Evolutionary conservation across 495 filamentous ascomycete genomes (phyloP).

Genomic region (Xylaria scruposa): DNA sequence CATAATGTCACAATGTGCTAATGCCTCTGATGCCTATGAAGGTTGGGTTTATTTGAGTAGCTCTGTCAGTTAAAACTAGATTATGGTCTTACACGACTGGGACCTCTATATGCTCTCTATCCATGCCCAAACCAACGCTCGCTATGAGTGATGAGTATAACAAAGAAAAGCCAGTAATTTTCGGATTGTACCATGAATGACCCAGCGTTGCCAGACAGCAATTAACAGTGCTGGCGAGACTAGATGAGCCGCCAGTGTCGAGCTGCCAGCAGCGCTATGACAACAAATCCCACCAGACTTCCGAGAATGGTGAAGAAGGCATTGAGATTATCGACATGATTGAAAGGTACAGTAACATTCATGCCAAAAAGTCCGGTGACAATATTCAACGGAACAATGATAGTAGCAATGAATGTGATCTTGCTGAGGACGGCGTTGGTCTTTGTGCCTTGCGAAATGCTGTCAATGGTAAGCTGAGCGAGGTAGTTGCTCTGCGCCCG

Average conservation of each 20-base stretch:
- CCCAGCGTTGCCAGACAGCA: background rate
- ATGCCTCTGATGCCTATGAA: background rate
- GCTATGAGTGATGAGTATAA: background rate
- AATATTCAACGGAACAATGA: slow-evolving; percentile 95
- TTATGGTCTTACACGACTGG: background rate
- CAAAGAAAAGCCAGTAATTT: background rate
- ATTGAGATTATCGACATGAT: slow-evolving; percentile 55
- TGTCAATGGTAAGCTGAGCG: slow-evolving; percentile 91
- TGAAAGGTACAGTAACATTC: slow-evolving; percentile 88
- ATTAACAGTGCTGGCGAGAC: background rate
- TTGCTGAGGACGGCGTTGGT: slow-evolving; percentile 89
- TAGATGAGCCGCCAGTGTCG: slow-evolving; percentile 36
- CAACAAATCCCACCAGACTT: slow-evolving; percentile 64
- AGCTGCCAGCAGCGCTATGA: slow-evolving; percentile 52
- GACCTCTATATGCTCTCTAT: slow-evolving; percentile 13
- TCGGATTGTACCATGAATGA: background rate
- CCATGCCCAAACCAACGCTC: slow-evolving; percentile 4
- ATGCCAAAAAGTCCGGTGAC: slow-evolving; percentile 96
- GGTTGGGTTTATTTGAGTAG: background rate
- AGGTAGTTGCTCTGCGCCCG: slow-evolving; percentile 96
- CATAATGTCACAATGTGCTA: background rate
- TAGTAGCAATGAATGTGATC: slow-evolving; percentile 92
- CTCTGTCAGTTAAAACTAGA: background rate
- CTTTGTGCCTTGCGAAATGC: slow-evolving; percentile 77
- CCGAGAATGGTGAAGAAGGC: slow-evolving; percentile 88